Evolutionary conservation across 2,329 filamentous ascomycete species (phyloP).

Genomic region (Aspergillus udagawae): DNA sequence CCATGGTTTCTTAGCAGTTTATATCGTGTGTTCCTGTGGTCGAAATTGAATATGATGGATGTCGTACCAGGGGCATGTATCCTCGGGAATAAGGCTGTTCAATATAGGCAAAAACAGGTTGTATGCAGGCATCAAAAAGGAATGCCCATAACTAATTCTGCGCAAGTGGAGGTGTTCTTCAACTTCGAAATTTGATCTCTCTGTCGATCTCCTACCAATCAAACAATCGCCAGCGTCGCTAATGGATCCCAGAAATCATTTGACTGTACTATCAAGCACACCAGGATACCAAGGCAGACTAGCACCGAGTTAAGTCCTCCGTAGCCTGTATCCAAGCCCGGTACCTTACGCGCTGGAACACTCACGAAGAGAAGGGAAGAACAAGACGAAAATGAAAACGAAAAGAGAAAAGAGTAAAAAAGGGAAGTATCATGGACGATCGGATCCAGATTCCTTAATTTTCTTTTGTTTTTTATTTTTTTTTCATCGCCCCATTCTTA

Average conservation of each 20-base stretch:
- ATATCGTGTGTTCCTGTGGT: slow-evolving; percentile 1
- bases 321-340: not conserved
- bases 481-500: not conserved
- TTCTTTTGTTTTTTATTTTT: not conserved
- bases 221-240: not conserved
- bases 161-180: not conserved
- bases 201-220: not conserved
- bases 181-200: not conserved
- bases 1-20: slow-evolving; percentile 17
- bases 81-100: not conserved
- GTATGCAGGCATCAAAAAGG: not conserved
- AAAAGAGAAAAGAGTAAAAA: not conserved
- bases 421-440: not conserved
- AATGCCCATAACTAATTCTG: not conserved
- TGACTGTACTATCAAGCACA: not conserved
- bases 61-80: not conserved
- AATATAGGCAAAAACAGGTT: not conserved
- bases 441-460: not conserved
- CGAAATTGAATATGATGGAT: not conserved
- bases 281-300: not conserved
- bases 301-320: not conserved
- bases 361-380: not conserved
- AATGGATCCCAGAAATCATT: not conserved
- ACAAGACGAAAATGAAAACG: not conserved
- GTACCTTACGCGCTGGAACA: not conserved